These are phyloP conservation scores for Chrysanthemum makinoi DNA, from an alignment of 129 eudicot species.

Conservation along the genomic window DNA sequence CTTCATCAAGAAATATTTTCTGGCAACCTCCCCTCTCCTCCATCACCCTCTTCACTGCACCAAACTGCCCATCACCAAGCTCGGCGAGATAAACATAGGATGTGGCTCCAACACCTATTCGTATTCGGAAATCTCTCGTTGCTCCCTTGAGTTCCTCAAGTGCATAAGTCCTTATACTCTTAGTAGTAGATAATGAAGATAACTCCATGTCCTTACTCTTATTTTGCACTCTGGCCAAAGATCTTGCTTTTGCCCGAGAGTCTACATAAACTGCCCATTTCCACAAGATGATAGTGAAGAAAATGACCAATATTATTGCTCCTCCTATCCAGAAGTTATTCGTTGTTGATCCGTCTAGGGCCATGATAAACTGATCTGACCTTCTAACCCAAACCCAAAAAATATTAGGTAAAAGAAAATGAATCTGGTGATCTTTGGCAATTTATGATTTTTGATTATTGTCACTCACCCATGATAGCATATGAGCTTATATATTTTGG, in stretches of 20 bases:
- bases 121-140: conserved; percentile 56
- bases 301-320: conserved; percentile 45
- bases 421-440: too few relatives aligned
- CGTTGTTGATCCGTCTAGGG: conserved; percentile 29
- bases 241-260: conserved; percentile 28
- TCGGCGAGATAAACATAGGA: conserved; percentile 77
- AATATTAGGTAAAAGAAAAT: too few relatives aligned
- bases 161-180: conserved; percentile 55
- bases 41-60: conserved; percentile 76
- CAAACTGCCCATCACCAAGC: conserved; percentile 66
- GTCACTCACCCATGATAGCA: conserved; percentile 13
- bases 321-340: conserved; percentile 45
- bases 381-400: too few relatives aligned
- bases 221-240: conserved; percentile 23
- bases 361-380: too few relatives aligned
- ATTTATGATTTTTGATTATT: not conserved
- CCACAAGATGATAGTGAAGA: conserved; percentile 44
- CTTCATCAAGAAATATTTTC: conserved; percentile 79
- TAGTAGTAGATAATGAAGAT: conserved; percentile 24
- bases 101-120: conserved; percentile 77
- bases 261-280: conserved; percentile 45
- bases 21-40: conserved; percentile 79
- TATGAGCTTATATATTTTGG: conserved; percentile 20
- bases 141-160: conserved; percentile 65
- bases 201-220: conserved; percentile 15